phyloP scores from a whole-genome alignment of 345 rosid species.

The Atalantia buxifolia region DNA sequence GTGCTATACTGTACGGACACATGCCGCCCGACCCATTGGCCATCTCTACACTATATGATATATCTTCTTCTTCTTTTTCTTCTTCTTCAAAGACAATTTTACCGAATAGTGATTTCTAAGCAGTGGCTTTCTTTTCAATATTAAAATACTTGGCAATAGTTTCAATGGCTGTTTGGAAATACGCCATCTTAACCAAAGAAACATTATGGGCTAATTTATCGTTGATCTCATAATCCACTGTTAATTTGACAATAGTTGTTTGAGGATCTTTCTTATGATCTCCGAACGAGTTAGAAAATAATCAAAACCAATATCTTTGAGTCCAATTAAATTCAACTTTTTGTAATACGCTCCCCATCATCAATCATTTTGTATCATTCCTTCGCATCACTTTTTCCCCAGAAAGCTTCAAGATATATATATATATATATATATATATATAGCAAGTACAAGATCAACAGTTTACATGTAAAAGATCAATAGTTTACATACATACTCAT shows the following conservation, averaged over 20 bases:
- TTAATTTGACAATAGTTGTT: constrained; percentile 7
- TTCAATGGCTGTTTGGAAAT: constrained; percentile 23
- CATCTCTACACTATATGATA: too few relatives aligned
- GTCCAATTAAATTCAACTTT: constrained; percentile 7
- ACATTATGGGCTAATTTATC: constrained; percentile 21
- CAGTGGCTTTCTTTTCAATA: background rate
- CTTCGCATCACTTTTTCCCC: constrained; percentile 2
- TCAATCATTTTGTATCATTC: constrained; percentile 27
- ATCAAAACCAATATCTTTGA: constrained; percentile 29
- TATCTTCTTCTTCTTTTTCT: too few relatives aligned
- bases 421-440: too few relatives aligned
- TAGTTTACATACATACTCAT: too few relatives aligned
- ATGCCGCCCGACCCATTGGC: too few relatives aligned
- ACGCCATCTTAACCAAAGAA: background rate
- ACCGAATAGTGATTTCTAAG: background rate
- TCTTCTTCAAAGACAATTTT: too few relatives aligned
- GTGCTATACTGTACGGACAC: too few relatives aligned
- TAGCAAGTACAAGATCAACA: too few relatives aligned
- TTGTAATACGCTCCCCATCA: constrained; percentile 15
- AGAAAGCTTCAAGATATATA: too few relatives aligned
- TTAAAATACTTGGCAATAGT: constrained; percentile 19
- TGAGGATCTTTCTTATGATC: constrained; percentile 31
- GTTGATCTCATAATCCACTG: constrained; percentile 28
- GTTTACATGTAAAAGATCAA: too few relatives aligned
- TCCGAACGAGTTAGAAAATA: constrained; percentile 18